phyloP scores from a whole-genome alignment of 257 asterid genomes.

The Craterostigma plantagineum region DNA sequence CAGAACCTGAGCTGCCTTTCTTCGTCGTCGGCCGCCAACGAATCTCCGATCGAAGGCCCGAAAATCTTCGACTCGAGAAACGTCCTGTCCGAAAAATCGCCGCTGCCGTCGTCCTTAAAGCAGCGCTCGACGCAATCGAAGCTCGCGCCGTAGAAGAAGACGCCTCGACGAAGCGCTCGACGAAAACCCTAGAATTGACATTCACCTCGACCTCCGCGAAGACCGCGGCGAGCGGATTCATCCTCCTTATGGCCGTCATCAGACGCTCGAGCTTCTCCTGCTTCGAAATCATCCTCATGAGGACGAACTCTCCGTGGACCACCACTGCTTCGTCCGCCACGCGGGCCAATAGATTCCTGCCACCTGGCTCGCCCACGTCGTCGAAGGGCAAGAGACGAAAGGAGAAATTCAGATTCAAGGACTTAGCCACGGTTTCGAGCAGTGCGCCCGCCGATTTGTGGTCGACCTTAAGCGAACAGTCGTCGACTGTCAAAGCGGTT shows the following conservation, averaged over 20 bases:
- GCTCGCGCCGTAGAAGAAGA: slow-evolving; percentile 20
- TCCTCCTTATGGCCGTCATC: slow-evolving; percentile 16
- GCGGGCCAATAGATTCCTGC: slow-evolving; percentile 1
- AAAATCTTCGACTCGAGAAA: slow-evolving; percentile 14
- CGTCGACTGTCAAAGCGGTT: slow-evolving; percentile 16
- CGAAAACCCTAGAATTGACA: slow-evolving; percentile 24
- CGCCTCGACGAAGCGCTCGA: slow-evolving; percentile 29
- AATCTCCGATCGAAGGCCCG: slow-evolving; percentile 15
- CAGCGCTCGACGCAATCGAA: too few relatives aligned
- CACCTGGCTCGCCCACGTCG: not conserved
- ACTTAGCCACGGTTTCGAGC: too few relatives aligned
- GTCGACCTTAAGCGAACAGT: too few relatives aligned
- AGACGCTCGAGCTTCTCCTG: slow-evolving; percentile 16
- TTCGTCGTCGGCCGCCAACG: slow-evolving; percentile 23
- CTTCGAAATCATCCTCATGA: slow-evolving; percentile 6
- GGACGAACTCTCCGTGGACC: slow-evolving; percentile 6
- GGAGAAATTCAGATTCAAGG: slow-evolving; percentile 5
- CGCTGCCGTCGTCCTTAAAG: too few relatives aligned
- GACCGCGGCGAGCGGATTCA: slow-evolving; percentile 19
- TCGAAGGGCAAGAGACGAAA: slow-evolving; percentile 7
- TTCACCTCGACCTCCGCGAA: slow-evolving; percentile 25
- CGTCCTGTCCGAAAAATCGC: slow-evolving; percentile 10
- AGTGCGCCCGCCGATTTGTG: too few relatives aligned
- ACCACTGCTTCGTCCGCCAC: slow-evolving; percentile 8
- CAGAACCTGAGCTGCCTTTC: slow-evolving; percentile 23